Conservation (phyloP, 108 stramenopile species). For the Skeletonema grethae region DNA sequence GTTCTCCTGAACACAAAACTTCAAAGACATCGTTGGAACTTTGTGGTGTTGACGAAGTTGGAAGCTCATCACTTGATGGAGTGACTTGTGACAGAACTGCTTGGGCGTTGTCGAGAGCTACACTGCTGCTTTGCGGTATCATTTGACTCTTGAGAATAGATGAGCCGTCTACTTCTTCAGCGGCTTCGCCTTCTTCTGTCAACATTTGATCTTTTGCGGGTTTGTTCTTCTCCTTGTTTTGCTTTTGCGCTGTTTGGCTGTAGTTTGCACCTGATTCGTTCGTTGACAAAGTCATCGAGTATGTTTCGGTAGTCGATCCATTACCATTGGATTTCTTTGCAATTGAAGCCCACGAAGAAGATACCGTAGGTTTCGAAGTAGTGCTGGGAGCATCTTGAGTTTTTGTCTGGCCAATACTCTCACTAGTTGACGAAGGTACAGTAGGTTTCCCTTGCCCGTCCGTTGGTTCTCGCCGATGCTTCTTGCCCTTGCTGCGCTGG, state of each 20-base stretch:
- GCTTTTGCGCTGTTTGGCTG: conserved; percentile 35
- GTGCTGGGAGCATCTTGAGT: conserved; percentile 17
- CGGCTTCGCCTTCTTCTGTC: conserved; percentile 8
- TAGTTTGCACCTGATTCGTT: conserved; percentile 19
- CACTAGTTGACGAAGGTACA: conserved; percentile 7
- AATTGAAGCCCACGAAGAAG: conserved; percentile 70
- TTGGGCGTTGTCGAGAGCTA: conserved; percentile 11
- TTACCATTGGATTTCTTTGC: conserved; percentile 57
- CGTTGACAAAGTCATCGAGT: conserved; percentile 35
- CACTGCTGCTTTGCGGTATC: conserved; percentile 16
- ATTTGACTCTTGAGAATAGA: conserved; percentile 18
- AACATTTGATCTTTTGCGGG: conserved; percentile 7
- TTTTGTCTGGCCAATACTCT: conserved; percentile 6
- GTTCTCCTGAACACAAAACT: conserved; percentile 83
- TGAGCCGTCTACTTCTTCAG: conserved; percentile 6
- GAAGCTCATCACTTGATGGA: conserved; percentile 20
- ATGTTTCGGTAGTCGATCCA: conserved; percentile 36
- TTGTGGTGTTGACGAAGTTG: conserved; percentile 61
- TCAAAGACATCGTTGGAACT: conserved; percentile 86
- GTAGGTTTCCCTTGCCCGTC: conserved; percentile 3
- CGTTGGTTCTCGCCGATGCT: conserved; percentile 7
- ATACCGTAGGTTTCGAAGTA: conserved; percentile 30
- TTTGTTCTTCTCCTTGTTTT: conserved; percentile 26
- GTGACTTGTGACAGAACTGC: conserved; percentile 28
- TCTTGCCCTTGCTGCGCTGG: conserved; percentile 3